Evolutionary conservation across 805 yeast species (phyloP).

Genomic region (Zygosaccharomyces kombuchaensis): DNA sequence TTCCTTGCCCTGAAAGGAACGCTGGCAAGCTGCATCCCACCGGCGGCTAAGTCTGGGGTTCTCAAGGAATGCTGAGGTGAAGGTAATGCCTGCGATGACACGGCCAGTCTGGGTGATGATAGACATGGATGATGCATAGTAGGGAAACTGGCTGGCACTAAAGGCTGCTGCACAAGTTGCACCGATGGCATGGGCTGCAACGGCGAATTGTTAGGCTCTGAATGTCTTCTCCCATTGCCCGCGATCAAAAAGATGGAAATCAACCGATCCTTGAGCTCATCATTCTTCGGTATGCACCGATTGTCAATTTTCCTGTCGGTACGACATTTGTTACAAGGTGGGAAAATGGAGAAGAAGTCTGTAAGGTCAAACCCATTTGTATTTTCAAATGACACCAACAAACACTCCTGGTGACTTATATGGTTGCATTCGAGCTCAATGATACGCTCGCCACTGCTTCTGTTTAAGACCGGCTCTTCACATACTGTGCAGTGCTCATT

Average conservation of each 20-base stretch:
- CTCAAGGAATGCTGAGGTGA: conserved; percentile 3
- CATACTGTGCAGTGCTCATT: conserved; percentile 41
- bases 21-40: conserved; percentile 2
- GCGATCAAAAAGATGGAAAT: conserved; percentile 26
- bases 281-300: conserved; percentile 30
- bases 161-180: background rate
- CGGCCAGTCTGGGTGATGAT: conserved; percentile 9
- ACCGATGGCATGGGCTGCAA: background rate
- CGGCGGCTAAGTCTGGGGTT: background rate
- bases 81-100: conserved; percentile 13
- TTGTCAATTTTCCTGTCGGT: conserved; percentile 9
- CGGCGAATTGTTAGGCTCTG: conserved; percentile 5
- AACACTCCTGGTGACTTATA: conserved; percentile 55
- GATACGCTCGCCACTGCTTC: conserved; percentile 42
- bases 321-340: conserved; percentile 25
- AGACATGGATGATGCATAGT: background rate
- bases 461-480: conserved; percentile 45
- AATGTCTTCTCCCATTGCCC: conserved; percentile 6
- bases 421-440: conserved; percentile 53
- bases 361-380: conserved; percentile 4
- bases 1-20: conserved; percentile 3
- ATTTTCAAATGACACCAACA: conserved; percentile 38
- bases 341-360: conserved; percentile 27
- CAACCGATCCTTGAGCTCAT: conserved; percentile 26
- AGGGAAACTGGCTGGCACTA: background rate